A percentile compares a stretch with the other conserved stretches of the same genome.
phyloP scores from a whole-genome alignment of 768 basidiomycete species.

The Cystobasidium onofrii region DNA sequence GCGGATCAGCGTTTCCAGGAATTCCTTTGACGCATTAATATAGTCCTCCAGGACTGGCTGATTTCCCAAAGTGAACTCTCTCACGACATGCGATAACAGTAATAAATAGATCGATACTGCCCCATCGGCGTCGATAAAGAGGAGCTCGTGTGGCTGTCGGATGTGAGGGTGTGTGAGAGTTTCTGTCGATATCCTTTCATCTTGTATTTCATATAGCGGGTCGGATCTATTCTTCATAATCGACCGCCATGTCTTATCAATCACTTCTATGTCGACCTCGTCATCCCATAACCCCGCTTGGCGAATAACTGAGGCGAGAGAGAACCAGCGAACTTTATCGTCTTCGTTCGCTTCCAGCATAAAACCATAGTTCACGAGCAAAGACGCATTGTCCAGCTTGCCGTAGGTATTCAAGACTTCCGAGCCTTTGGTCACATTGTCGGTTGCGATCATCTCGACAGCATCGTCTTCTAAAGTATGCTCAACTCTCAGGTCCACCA shows the following conservation, averaged over 20 bases:
- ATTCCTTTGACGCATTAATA: background rate
- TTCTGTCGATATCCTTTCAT: background rate
- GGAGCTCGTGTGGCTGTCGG: background rate
- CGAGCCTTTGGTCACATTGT: constrained; percentile 50
- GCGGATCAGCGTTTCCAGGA: background rate
- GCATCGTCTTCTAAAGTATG: constrained; percentile 38
- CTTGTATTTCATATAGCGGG: background rate
- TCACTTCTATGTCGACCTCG: background rate
- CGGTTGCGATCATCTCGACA: constrained; percentile 61
- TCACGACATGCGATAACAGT: background rate
- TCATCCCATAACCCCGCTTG: background rate
- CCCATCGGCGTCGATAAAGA: constrained; percentile 37
- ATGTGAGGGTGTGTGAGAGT: background rate
- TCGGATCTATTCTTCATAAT: background rate
- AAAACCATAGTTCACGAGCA: constrained; percentile 66
- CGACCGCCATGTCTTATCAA: background rate
- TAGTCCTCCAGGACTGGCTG: too few relatives aligned
- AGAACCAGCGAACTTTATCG: constrained; percentile 46
- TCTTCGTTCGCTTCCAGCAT: constrained; percentile 63
- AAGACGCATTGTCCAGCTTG: constrained; percentile 56
- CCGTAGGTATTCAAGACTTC: constrained; percentile 71
- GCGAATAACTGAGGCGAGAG: background rate
- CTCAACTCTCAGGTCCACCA: background rate
- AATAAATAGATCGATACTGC: constrained; percentile 21
- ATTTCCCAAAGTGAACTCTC: background rate